Conservation (phyloP, 768 basidiomycete genomes). For the Peribolospora kevripleyi region DNA sequence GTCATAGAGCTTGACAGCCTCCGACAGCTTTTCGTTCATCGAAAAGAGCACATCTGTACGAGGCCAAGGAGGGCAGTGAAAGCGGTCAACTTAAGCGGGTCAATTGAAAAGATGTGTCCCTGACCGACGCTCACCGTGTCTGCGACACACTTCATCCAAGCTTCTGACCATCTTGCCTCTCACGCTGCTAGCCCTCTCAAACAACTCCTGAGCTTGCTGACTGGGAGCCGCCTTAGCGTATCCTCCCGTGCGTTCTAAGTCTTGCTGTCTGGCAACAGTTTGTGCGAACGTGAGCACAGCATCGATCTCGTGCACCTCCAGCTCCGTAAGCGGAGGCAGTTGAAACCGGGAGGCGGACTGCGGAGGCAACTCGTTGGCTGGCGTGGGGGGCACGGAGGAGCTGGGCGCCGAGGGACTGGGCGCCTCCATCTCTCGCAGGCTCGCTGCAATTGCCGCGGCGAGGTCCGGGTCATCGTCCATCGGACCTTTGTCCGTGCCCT, state of each 20-base stretch:
- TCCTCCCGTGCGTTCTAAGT: too few relatives aligned
- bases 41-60: conserved; percentile 54
- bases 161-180: conserved; percentile 62
- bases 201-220: conserved; percentile 52
- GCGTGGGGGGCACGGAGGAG: conserved; percentile 43
- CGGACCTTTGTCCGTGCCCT: conserved; percentile 19
- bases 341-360: conserved; percentile 11
- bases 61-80: not conserved
- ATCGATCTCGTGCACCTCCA: conserved; percentile 57
- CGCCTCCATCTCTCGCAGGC: conserved; percentile 40
- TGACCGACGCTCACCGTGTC: conserved; percentile 17
- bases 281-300: conserved; percentile 75
- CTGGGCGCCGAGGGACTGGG: conserved; percentile 35
- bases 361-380: conserved; percentile 11
- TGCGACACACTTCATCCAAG: conserved; percentile 57
- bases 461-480: conserved; percentile 85
- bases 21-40: conserved; percentile 81
- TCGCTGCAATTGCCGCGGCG: conserved; percentile 81
- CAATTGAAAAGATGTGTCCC: conserved; percentile 34
- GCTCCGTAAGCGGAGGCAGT: conserved; percentile 44
- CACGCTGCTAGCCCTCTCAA: conserved; percentile 52
- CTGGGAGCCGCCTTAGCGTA: conserved; percentile 43
- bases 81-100: not conserved
- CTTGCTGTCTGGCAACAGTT: conserved; percentile 43
- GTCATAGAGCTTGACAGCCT: conserved; percentile 81